Evolutionary conservation across 805 yeast genomes (phyloP), one percentile per base, ranked within the genome.

Genomic region (Cyberlindnera subsufficiens): DNA sequence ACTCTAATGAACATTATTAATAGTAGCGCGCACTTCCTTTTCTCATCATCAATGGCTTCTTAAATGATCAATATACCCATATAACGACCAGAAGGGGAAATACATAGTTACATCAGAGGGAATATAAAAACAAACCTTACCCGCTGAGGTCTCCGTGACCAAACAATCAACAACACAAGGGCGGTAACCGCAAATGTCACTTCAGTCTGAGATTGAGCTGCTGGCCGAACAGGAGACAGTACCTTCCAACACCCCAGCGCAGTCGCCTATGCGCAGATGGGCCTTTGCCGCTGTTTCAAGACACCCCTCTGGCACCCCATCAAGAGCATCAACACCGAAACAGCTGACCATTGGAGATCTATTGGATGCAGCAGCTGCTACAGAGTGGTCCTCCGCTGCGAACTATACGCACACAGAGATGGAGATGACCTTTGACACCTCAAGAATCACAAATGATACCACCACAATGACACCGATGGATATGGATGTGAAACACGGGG

Each of bases 381-480:
- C 36, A 1, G 43, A 36, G 14, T 37, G 39, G 40, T 19, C 35
- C 9, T 38, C 35, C 14, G 18, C 30, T n/a, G 29, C 31, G 15
- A 31, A 38, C 20, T 38, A 30, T 25, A 38, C 39, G 10, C 39
- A 37, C n/a, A 37, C 39, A 4, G 39, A 37, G 16, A 29, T 29
- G 16, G 39, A 37, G 15, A 13, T 27, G 27, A 37, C 33, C 4
- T 37, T 37, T 30, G 33, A 35, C 32, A n/a, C 38, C 11, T 35
- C 38, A 6, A 20, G 16, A 13, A 22, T 13, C 30, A 35, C 15
- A n/a, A 30, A n/a, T n/a, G 32, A 30, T 30, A 30, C 32, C 17
- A n/a, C 15, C 32, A 41, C 46, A 3, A 36, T 47, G 19, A 38
- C 35, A 8, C 50, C 50, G 10, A 34, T 38, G 18, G 50, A 46